Percentiles rank a stretch among this genome's conserved stretches.
Evolutionary conservation across 192 early-diverging fungal genomes (phyloP).

Genomic region (Podochytrium sp.): DNA sequence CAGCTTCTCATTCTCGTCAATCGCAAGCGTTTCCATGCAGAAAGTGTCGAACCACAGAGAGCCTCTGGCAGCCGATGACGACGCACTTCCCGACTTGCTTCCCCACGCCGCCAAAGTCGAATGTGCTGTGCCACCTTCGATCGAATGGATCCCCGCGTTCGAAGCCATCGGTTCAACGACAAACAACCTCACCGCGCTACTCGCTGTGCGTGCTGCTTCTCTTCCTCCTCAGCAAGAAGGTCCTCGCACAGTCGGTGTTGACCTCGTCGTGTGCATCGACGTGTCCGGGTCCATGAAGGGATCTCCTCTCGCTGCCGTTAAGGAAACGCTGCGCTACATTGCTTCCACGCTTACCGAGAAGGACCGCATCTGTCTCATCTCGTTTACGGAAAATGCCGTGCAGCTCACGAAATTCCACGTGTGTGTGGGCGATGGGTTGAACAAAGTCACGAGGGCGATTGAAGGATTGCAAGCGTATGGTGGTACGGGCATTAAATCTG

Average conservation of each 20-base stretch:
- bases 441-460: background rate
- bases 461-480: background rate
- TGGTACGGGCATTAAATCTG: slow-evolving; percentile 10
- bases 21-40: background rate
- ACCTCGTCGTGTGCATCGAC: slow-evolving; percentile 27
- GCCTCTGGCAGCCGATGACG: background rate
- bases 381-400: background rate
- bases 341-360: background rate
- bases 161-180: background rate
- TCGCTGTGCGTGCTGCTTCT: background rate
- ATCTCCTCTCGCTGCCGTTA: background rate
- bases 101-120: too few relatives aligned
- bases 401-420: slow-evolving; percentile 1
- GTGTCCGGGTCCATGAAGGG: slow-evolving; percentile 32
- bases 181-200: background rate
- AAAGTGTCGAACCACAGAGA: background rate
- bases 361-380: slow-evolving; percentile 23
- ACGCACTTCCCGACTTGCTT: background rate
- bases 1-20: background rate
- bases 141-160: background rate
- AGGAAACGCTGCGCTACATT: slow-evolving; percentile 15
- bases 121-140: background rate
- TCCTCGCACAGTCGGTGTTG: background rate
- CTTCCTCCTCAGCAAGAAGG: background rate
- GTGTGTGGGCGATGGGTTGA: background rate